A percentile compares a stretch with the other conserved stretches of the same genome.
Conservation (phyloP, 441 rosid genomes). For the Croton laevigatus region DNA sequence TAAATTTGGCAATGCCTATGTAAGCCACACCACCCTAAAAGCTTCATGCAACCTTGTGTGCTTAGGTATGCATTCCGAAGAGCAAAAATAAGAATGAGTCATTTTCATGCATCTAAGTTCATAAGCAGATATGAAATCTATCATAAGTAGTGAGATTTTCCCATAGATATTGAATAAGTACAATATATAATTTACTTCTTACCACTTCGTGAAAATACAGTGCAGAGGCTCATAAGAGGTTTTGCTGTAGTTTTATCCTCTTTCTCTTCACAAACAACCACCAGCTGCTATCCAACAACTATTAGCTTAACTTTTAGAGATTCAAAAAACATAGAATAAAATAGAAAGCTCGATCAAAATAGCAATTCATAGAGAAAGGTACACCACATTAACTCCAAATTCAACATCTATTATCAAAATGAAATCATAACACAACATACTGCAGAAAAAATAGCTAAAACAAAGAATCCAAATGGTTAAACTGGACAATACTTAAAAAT, state of each 20-base stretch:
- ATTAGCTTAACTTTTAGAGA: conserved; percentile 48
- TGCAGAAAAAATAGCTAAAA: background rate
- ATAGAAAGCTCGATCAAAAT: background rate
- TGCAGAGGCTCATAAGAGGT: conserved; percentile 37
- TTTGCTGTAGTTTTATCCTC: conserved; percentile 31
- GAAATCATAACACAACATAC: background rate
- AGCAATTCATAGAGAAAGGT: background rate
- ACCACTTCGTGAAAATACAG: conserved; percentile 63
- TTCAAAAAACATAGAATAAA: background rate
- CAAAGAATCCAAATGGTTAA: background rate
- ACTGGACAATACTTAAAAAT: background rate
- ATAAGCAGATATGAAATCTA: no score
- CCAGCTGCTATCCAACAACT: conserved; percentile 56
- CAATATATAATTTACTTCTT: conserved; percentile 27
- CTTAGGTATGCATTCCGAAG: conserved; percentile 62
- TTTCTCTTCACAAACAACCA: conserved; percentile 35
- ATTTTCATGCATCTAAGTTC: background rate
- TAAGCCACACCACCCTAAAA: conserved; percentile 41
- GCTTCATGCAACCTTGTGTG: conserved; percentile 40
- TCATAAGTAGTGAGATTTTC: background rate
- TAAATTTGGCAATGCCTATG: conserved; percentile 20
- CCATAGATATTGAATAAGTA: background rate
- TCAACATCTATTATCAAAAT: background rate
- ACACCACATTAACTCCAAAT: background rate
- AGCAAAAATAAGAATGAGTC: conserved; percentile 19